These are phyloP conservation scores for Zygoascus hellenicus DNA, from an alignment of 1,139 yeast species.

Conservation along the genomic window DNA sequence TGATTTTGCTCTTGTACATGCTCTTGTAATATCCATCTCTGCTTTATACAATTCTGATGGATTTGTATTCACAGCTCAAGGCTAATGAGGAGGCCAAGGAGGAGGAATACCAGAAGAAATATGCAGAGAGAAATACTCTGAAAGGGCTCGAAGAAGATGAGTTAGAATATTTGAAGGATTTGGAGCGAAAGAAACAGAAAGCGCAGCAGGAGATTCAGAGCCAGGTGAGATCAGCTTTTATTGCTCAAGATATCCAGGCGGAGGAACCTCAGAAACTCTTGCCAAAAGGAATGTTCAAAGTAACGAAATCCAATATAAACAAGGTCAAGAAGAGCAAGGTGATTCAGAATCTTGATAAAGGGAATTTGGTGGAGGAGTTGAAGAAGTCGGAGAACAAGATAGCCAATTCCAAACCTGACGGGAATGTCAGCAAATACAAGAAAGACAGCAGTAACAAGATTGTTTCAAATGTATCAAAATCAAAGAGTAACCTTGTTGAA, in stretches of 20 bases:
- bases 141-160: constrained; percentile 18
- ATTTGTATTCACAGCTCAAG: constrained; percentile 8
- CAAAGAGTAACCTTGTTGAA: constrained; percentile 8
- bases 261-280: neutral
- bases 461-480: neutral
- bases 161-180: constrained; percentile 14
- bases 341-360: too few species aligned
- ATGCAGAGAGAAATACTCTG: constrained; percentile 14
- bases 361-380: too few species aligned
- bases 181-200: constrained; percentile 10
- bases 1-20: too few species aligned
- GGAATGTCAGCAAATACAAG: neutral
- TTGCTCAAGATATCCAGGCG: constrained; percentile 4
- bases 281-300: neutral
- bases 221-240: constrained; percentile 16
- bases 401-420: too few species aligned
- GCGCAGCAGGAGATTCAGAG: constrained; percentile 13
- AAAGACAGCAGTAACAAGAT: neutral
- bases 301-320: constrained; percentile 1
- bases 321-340: too few species aligned
- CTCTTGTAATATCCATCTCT: too few species aligned
- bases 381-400: too few species aligned
- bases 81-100: constrained; percentile 14
- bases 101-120: constrained; percentile 15
- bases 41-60: neutral